These are phyloP conservation scores for Yarrowia yakushimensis DNA, from an alignment of 805 yeast genomes.

Conservation along the genomic window DNA sequence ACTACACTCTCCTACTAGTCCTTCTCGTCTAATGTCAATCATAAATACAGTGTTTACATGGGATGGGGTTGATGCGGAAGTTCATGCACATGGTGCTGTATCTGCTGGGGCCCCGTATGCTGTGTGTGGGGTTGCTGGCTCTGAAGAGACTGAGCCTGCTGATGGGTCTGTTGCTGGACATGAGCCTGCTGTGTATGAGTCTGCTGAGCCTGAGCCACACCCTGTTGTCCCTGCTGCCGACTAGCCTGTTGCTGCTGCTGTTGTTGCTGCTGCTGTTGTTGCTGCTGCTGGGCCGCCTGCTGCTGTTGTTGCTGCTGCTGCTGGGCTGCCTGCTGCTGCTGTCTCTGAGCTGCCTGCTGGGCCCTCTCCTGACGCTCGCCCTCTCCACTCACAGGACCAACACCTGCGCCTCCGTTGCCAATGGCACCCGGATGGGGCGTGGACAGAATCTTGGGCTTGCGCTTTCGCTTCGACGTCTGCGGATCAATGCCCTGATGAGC, in stretches of 20 bases:
- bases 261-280: neutral
- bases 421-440: constrained; percentile 17
- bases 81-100: constrained; percentile 17
- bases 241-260: neutral
- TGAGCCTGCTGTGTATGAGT: neutral
- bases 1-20: no score
- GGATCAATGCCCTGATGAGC: constrained; percentile 34
- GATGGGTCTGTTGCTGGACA: neutral
- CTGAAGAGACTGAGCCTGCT: neutral
- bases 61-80: constrained; percentile 20
- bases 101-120: constrained; percentile 7
- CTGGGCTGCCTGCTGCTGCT: constrained; percentile 10
- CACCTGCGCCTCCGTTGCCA: constrained; percentile 15
- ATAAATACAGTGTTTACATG: constrained; percentile 21
- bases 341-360: constrained; percentile 13
- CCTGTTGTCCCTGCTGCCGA: neutral
- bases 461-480: constrained; percentile 30
- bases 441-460: constrained; percentile 16
- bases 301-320: constrained; percentile 7
- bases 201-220: neutral
- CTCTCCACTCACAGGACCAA: constrained; percentile 18
- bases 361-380: constrained; percentile 19
- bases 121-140: neutral
- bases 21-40: neutral
- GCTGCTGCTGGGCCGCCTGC: neutral